These are phyloP conservation scores for Irpex sp. DNA, from an alignment of 1,284 basidiomycete genomes.

Conservation along the genomic window DNA sequence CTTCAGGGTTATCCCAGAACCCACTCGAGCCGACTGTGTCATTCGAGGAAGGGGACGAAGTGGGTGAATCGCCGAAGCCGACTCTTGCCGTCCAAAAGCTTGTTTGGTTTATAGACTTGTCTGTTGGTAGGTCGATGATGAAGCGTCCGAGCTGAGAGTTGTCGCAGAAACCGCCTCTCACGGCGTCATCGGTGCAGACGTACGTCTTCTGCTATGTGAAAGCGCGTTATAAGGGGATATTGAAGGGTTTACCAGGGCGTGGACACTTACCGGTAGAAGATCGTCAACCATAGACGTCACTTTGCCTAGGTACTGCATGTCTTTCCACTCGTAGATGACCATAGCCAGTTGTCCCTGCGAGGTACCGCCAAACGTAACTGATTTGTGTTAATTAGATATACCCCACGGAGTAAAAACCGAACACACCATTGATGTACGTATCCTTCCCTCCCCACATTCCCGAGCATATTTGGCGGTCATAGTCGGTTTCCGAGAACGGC, in stretches of 20 bases:
- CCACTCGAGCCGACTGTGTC: conserved; percentile 26
- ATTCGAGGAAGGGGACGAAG: conserved; percentile 9
- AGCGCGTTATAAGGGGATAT: conserved; percentile 13
- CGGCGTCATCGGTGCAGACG: conserved; percentile 80
- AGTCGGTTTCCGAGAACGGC: conserved; percentile 70
- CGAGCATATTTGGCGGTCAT: conserved; percentile 86
- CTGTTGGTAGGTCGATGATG: conserved; percentile 71
- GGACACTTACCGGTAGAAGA: conserved; percentile 59
- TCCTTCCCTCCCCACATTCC: conserved; percentile 87
- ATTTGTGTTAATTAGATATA: conserved; percentile 12
- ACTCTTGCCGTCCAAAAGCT: conserved; percentile 78
- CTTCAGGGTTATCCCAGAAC: conserved; percentile 59
- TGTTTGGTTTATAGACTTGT: conserved; percentile 62
- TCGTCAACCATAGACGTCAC: conserved; percentile 55
- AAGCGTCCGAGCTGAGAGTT: conserved; percentile 74
- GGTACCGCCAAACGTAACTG: conserved; percentile 79
- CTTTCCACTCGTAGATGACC: conserved; percentile 94
- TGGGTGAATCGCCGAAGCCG: conserved; percentile 36
- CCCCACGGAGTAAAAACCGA: not conserved
- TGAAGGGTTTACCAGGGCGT: not conserved
- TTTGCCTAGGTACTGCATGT: conserved; percentile 82
- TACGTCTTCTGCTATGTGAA: conserved; percentile 76
- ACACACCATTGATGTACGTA: conserved; percentile 84
- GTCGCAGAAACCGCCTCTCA: conserved; percentile 70
- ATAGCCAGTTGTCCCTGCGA: conserved; percentile 91